A percentile compares a stretch with the other conserved stretches of the same genome.
Conservation (phyloP, 2,329 filamentous ascomycete species). For the Chaetomiaceae sp. region DNA sequence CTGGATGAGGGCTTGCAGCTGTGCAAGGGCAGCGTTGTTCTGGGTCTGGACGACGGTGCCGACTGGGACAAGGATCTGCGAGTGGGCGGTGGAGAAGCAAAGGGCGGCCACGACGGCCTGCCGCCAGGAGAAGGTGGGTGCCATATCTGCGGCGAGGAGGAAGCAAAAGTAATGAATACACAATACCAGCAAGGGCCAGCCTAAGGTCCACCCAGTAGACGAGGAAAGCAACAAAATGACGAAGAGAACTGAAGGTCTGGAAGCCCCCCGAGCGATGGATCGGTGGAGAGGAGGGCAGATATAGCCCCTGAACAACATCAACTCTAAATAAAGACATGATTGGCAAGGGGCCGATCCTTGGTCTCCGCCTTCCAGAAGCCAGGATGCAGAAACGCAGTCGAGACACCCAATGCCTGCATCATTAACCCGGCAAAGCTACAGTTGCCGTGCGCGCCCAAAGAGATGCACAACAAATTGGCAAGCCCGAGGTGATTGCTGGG, state of each 20-base stretch:
- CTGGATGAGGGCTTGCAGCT: conserved; percentile 1
- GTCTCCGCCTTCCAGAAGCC: neutral
- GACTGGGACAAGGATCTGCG: conserved; percentile 3
- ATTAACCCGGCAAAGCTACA: neutral
- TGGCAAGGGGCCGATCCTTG: neutral
- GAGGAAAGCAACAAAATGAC: conserved; percentile 1
- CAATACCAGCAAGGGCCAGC: neutral
- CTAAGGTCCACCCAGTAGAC: conserved; percentile 20
- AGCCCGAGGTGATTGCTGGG: neutral
- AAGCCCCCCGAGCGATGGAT: neutral
- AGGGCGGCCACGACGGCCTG: conserved; percentile 21
- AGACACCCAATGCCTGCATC: neutral
- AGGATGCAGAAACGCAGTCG: conserved; percentile 6
- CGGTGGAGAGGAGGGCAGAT: neutral
- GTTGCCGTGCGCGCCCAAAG: neutral
- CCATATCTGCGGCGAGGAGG: conserved; percentile 7
- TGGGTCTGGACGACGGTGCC: neutral
- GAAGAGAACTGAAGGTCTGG: neutral
- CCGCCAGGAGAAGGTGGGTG: conserved; percentile 19
- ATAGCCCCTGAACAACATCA: neutral
- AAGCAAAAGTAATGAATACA: neutral
- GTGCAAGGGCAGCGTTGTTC: neutral
- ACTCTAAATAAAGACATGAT: conserved; percentile 1
- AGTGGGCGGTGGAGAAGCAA: conserved; percentile 9
- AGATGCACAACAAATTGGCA: neutral